Base-by-base conservation (phyloP, 2,329 filamentous ascomycete species). In the Xylariaceae sp. region DNA sequence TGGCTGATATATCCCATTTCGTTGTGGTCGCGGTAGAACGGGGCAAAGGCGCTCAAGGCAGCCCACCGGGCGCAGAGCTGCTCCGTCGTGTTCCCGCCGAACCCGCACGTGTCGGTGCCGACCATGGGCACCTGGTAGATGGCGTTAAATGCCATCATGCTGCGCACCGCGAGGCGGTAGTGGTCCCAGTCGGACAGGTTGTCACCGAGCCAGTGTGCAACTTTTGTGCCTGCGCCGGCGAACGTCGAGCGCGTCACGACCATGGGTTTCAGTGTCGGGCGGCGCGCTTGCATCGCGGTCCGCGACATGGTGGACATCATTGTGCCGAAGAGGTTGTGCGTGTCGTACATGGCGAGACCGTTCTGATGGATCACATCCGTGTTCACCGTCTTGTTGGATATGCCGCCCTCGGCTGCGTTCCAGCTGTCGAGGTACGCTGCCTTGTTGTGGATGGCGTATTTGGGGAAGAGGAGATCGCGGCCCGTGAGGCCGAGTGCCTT, bases 11-110 rank as follows among this genome's bases (percentile, higher is more conserved):
- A 63, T 23, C 53, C 58, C 39, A 59, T 77, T 34, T 74, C 64
- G 47, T 85, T 84, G 68, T 91, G 86, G 63, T 88, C 83, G 49
- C 86, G 82, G 69, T 82, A 89, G 70, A 91, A 90, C 1, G 85
- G 82, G 29, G 77, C 74, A 70, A 90, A 89, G 7, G 85, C 85
- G 14, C 85, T 85, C 0, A 89, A 74, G 21, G 77, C 75, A 1
- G 84, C 79, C 86, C 86, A 91, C n/a, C 86, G 80, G 3, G 85
- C 79, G 61, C 86, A 90, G 5, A 90, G 75, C 37, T 78, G 70
- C 60, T 86, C 80, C 10, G 77, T 85, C 0, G 83, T 82, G 55
- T 85, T 76, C 12, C 71, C 75, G 10, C 72, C 83, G 58, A 86
- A 94, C 0, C 88, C 89, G 57, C 89, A 94, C 0, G 90, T 83